phyloP scores from a whole-genome alignment of 148 eudicot species.

The Heliamphora exappendiculata region DNA sequence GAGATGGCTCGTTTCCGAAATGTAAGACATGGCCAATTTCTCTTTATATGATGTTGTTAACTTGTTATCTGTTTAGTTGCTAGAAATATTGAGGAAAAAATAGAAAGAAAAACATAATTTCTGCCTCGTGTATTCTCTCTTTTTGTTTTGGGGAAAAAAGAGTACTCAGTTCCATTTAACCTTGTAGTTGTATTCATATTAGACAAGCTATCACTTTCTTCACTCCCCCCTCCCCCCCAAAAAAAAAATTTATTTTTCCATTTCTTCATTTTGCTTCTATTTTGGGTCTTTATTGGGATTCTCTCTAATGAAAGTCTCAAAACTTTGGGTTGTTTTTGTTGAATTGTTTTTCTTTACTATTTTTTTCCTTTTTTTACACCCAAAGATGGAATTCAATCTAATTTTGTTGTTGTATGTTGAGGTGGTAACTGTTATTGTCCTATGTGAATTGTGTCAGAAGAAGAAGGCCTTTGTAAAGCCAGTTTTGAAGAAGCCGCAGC shows the following conservation, averaged over 20 bases:
- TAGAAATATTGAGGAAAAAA: neutral
- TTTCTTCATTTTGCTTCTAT: no score
- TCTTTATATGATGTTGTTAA: neutral
- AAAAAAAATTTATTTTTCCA: neutral
- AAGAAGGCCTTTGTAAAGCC: conserved; percentile 4
- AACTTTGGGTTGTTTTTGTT: no score
- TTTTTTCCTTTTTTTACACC: neutral
- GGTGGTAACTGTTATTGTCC: neutral
- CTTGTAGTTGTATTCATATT: no score
- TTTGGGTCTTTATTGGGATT: no score
- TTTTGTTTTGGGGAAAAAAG: neutral
- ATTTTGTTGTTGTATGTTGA: neutral
- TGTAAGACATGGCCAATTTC: conserved; percentile 15
- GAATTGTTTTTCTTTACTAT: no score
- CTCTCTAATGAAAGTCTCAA: no score
- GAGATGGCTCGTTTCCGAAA: conserved; percentile 35
- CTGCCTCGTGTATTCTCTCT: neutral
- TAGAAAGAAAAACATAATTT: neutral
- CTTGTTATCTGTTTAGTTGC: neutral
- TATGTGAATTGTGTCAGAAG: neutral
- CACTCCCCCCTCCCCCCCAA: no score
- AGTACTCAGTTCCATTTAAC: neutral
- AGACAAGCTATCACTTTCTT: no score
- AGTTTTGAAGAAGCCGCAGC: conserved; percentile 9
- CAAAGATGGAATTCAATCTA: neutral